These are phyloP conservation scores for Mycoemilia scoparia DNA, from an alignment of 192 early-diverging fungal species.

Conservation along the genomic window DNA sequence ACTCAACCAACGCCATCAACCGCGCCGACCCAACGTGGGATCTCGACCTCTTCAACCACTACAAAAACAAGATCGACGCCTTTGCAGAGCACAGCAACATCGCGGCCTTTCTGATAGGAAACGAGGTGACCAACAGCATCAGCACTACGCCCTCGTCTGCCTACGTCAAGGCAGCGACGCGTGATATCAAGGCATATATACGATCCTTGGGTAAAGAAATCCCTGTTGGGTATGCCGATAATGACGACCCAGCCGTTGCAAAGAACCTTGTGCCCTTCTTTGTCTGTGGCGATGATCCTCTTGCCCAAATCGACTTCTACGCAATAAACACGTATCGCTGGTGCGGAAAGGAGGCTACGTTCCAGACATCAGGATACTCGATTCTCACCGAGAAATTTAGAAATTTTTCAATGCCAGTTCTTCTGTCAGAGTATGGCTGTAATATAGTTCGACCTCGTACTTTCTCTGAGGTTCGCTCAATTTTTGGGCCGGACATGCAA, in stretches of 20 bases:
- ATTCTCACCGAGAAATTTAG: conserved; percentile 45
- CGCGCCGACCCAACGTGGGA: conserved; percentile 40
- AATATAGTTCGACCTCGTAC: conserved; percentile 45
- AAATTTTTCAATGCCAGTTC: conserved; percentile 42
- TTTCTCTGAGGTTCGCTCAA: conserved; percentile 46
- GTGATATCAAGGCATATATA: conserved; percentile 50
- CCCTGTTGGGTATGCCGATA: conserved; percentile 55
- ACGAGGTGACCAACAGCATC: conserved; percentile 52
- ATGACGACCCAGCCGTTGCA: conserved; percentile 46
- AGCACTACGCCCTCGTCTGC: conserved; percentile 41
- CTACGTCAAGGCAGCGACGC: conserved; percentile 42
- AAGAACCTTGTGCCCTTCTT: conserved; percentile 48
- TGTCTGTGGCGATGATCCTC: conserved; percentile 42
- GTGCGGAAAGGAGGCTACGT: conserved; percentile 39
- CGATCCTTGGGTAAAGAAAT: conserved; percentile 27
- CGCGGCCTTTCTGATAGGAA: conserved; percentile 50
- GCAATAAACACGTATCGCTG: conserved; percentile 59
- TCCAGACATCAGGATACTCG: conserved; percentile 46
- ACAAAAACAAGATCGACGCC: conserved; percentile 39
- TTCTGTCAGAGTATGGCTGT: conserved; percentile 61
- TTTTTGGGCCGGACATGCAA: conserved; percentile 50
- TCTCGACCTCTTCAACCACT: conserved; percentile 32
- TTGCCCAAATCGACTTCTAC: conserved; percentile 50
- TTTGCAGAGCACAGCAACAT: conserved; percentile 45
- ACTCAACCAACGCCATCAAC: conserved; percentile 40